Evolutionary conservation across 768 basidiomycete species (phyloP), one percentile per base, ranked within the genome.

Genomic region (Kwoniella bestiolae): DNA sequence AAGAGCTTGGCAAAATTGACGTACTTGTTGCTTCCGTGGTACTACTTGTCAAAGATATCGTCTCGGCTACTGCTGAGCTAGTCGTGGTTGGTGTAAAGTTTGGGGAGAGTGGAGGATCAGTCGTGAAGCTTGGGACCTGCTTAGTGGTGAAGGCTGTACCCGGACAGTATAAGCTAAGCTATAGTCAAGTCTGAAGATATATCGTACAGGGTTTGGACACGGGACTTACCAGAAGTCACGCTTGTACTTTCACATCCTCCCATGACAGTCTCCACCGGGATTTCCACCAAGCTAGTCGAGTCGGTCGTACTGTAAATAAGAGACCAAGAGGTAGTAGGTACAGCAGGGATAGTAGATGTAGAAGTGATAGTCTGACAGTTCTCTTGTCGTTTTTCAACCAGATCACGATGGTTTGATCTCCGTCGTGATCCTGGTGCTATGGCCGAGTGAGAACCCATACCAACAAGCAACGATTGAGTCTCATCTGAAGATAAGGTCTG

Each of bases 301-400:
- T 47, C 45, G 9, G 45, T 60, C 11, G 46, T 26, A 23, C 21
- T 49, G 34, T 9, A 52, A 8, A 61, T 35, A n/a, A 50, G 11
- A 6, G 60, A 61, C 60, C 60, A 61, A 5, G 60, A 61, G 1
- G 60, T 61, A 12, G 49, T 51, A 8, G 50, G 60, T 52, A 18
- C 14, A 35, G 49, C 49, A 21, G 7, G 7, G 1, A 51, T 28
- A 7, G 26, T 51, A 25, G 60, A 61, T 4, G 60, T 51, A 18
- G 60, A 61, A 35, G 60, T 61, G 3, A 61, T 51, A 12, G 60
- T 50, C 18, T 25, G 23, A 52, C 60, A 61, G 5, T 29, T 23
- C 6, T 61, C 18, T 21, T 23, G 21, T 9, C 31, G 11, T 60
- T 49, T 23, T 31, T 38, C 12, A 21, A 45, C 32, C 58, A 26